A percentile compares a stretch with the other conserved stretches of the same genome.
phyloP scores from a whole-genome alignment of 108 stramenopile species.

The Conticribra guillardii region DNA sequence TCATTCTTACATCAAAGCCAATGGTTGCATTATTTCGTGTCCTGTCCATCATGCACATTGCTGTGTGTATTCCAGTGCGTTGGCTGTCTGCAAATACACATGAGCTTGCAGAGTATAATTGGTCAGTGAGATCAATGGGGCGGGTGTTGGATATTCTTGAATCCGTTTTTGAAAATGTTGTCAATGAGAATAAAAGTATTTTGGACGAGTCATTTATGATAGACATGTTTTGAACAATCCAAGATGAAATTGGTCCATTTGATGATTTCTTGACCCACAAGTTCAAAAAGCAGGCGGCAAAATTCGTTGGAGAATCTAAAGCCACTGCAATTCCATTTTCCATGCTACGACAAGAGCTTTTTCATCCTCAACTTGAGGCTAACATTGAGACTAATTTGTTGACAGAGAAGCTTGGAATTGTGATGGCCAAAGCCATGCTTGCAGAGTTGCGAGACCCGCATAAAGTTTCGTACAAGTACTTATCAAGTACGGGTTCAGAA shows the following conservation, averaged over 20 bases:
- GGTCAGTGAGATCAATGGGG: background rate
- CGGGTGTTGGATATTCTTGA: background rate
- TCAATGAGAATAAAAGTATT: background rate
- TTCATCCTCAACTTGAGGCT: background rate
- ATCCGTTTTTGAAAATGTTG: background rate
- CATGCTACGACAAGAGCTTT: background rate
- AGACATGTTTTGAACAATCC: background rate
- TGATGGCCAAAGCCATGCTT: background rate
- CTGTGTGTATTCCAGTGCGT: constrained; percentile 10
- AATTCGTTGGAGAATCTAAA: background rate
- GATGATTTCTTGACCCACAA: background rate
- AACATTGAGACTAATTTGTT: background rate
- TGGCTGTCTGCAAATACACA: constrained; percentile 11
- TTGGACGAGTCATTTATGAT: background rate
- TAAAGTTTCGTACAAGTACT: background rate
- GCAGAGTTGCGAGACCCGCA: background rate
- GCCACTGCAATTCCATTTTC: background rate
- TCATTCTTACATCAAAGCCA: background rate
- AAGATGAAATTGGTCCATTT: background rate
- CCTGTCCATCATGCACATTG: constrained; percentile 11
- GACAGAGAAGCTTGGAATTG: background rate
- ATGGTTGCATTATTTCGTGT: constrained; percentile 14
- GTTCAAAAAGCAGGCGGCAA: background rate
- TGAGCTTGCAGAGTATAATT: background rate
- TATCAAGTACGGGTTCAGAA: background rate